phyloP scores from a whole-genome alignment of 225 moss, liverwort and hornwort genomes.

The Polytrichum formosum region DNA sequence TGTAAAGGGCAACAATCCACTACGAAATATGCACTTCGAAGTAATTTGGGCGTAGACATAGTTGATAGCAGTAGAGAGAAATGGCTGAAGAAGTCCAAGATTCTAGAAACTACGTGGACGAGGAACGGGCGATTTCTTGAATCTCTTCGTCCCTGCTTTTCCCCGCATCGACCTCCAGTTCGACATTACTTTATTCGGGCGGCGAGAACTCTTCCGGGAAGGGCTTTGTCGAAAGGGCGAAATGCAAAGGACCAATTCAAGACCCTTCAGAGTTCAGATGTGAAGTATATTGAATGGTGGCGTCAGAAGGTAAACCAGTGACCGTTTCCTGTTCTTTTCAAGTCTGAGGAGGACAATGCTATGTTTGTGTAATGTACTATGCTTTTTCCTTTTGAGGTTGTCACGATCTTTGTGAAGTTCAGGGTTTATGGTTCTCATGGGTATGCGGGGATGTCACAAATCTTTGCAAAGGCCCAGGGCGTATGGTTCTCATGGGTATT shows the following conservation, averaged over 20 bases:
- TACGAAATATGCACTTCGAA: too few relatives aligned
- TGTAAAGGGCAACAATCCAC: too few relatives aligned
- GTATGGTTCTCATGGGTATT: too few relatives aligned
- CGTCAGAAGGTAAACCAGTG: constrained; percentile 50
- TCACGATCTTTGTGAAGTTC: too few relatives aligned
- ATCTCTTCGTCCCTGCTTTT: constrained; percentile 12
- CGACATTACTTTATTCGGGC: constrained; percentile 24
- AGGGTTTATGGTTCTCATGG: too few relatives aligned
- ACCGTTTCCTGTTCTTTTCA: neutral
- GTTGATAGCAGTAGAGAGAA: constrained; percentile 4
- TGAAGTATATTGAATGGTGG: constrained; percentile 93
- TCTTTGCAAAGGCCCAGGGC: too few relatives aligned
- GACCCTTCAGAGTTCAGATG: constrained; percentile 36
- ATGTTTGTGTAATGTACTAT: too few relatives aligned
- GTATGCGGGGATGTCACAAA: too few relatives aligned
- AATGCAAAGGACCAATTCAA: constrained; percentile 33
- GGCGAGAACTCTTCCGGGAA: constrained; percentile 13
- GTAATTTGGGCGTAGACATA: too few relatives aligned
- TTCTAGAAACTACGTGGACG: neutral
- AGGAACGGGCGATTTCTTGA: constrained; percentile 15
- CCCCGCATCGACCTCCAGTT: constrained; percentile 1
- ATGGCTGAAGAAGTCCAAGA: constrained; percentile 14
- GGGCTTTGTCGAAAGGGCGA: constrained; percentile 27
- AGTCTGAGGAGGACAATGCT: too few relatives aligned
- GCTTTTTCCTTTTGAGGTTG: neutral